phyloP scores from a whole-genome alignment of 768 basidiomycete species.

The Saitozyma podzolica region DNA sequence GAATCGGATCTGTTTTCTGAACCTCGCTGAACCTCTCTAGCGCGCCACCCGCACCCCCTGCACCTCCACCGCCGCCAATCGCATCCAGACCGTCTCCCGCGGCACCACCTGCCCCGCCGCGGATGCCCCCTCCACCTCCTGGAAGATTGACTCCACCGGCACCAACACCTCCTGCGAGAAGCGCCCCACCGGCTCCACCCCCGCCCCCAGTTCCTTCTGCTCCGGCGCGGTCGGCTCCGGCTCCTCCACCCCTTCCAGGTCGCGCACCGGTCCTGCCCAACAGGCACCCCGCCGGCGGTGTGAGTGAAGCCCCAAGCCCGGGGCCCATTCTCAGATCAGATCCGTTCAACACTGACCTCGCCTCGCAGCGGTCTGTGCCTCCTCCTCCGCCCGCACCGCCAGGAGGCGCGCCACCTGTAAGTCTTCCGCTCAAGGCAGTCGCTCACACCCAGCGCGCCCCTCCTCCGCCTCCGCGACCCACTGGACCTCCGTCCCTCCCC shows the following conservation, averaged over 20 bases:
- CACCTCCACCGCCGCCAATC: conserved; percentile 19
- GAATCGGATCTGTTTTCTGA: too few species aligned
- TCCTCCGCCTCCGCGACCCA: conserved; percentile 29
- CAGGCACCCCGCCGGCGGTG: conserved; percentile 10
- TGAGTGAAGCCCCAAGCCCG: conserved; percentile 2
- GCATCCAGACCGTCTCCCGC: conserved; percentile 39
- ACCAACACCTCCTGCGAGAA: conserved; percentile 42
- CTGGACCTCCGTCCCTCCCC: conserved; percentile 22
- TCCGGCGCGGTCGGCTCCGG: conserved; percentile 28
- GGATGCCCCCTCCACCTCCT: conserved; percentile 32
- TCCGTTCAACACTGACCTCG: conserved; percentile 42
- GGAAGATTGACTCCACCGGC: conserved; percentile 41
- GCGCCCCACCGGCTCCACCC: conserved; percentile 19
- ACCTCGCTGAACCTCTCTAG: background rate
- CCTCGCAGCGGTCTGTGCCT: conserved; percentile 19
- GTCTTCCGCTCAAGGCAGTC: background rate
- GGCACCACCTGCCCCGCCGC: conserved; percentile 30
- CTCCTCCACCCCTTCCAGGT: conserved; percentile 35
- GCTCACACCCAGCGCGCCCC: conserved; percentile 16
- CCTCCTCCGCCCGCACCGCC: conserved; percentile 26
- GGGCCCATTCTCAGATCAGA: background rate
- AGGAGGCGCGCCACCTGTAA: conserved; percentile 13
- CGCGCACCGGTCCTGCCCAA: conserved; percentile 23
- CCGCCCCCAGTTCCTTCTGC: conserved; percentile 26
- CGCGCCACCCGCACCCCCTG: conserved; percentile 33